Evolutionary conservation across 2,329 filamentous ascomycete genomes (phyloP).

Genomic region (Alternaria solani): DNA sequence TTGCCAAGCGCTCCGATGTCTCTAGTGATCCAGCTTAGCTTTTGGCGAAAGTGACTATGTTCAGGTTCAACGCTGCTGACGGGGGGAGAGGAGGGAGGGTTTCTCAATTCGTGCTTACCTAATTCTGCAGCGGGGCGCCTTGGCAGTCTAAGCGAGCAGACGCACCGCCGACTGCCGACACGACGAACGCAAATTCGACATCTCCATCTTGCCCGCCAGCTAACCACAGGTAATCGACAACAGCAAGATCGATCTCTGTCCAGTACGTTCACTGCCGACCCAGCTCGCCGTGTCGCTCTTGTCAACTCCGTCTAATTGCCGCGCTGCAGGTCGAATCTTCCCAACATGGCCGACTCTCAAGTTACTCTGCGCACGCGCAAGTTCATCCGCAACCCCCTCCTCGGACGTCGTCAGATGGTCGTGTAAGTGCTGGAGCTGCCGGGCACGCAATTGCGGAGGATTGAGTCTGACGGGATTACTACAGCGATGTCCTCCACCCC

Average conservation of each 20-base stretch:
- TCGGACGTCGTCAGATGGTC: constrained; percentile 99
- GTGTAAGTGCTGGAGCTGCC: constrained; percentile 69
- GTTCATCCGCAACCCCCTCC: constrained; percentile 99
- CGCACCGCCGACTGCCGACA: constrained; percentile 25
- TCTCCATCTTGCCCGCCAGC: constrained; percentile 45
- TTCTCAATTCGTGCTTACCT: constrained; percentile 29
- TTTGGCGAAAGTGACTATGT: neutral
- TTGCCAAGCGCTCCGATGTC: neutral
- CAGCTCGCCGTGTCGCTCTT: constrained; percentile 10
- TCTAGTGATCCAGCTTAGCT: neutral
- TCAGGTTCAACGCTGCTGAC: neutral
- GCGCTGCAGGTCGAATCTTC: constrained; percentile 42
- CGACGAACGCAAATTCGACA: constrained; percentile 32
- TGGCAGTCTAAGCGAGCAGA: constrained; percentile 20
- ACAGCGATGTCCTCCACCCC: constrained; percentile 98
- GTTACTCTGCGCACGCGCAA: constrained; percentile 86
- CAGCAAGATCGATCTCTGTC: constrained; percentile 47
- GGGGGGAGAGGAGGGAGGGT: constrained; percentile 4
- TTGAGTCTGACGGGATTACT: constrained; percentile 42
- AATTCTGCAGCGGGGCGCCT: constrained; percentile 27
- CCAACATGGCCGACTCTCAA: constrained; percentile 82
- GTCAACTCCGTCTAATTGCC: constrained; percentile 24
- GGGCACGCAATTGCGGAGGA: constrained; percentile 24
- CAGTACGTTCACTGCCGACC: constrained; percentile 39
- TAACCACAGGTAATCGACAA: constrained; percentile 40